phyloP scores from a whole-genome alignment of 2,329 filamentous ascomycete species.

The Microsporum canis region DNA sequence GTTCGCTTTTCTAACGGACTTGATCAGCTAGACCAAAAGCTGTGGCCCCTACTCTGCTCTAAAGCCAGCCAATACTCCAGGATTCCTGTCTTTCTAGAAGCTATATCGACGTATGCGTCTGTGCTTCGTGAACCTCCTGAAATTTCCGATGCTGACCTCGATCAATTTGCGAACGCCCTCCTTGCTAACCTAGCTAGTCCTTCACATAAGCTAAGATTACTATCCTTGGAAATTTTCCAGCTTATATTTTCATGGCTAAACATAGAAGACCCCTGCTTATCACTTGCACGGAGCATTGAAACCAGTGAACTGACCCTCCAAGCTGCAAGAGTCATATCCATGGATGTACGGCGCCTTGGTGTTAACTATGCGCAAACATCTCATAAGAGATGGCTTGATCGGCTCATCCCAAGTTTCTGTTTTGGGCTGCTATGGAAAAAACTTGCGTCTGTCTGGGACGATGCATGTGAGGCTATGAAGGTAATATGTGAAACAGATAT shows the following conservation, averaged over 20 bases:
- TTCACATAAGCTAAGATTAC: slow-evolving; percentile 61
- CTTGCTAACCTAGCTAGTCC: slow-evolving; percentile 63
- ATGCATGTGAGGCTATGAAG: slow-evolving; percentile 63
- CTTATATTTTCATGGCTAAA: slow-evolving; percentile 43
- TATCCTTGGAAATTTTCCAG: slow-evolving; percentile 61
- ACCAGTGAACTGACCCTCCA: slow-evolving; percentile 66
- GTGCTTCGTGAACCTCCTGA: slow-evolving; percentile 19
- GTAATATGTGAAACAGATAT: slow-evolving; percentile 57
- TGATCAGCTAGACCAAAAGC: slow-evolving; percentile 45
- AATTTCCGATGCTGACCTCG: slow-evolving; percentile 45
- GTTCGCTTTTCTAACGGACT: slow-evolving; percentile 52
- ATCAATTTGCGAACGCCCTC: slow-evolving; percentile 53
- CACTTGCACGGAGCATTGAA: slow-evolving; percentile 66
- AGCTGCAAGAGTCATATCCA: slow-evolving; percentile 64
- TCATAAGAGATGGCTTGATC: slow-evolving; percentile 53
- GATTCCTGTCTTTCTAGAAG: slow-evolving; percentile 55
- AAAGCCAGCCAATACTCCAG: slow-evolving; percentile 56
- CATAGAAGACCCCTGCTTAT: slow-evolving; percentile 36
- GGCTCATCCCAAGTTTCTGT: slow-evolving; percentile 67
- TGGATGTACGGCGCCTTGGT: slow-evolving; percentile 72
- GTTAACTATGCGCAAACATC: slow-evolving; percentile 50
- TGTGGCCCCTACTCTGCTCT: slow-evolving; percentile 56
- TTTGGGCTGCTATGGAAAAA: slow-evolving; percentile 84
- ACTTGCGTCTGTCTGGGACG: slow-evolving; percentile 77
- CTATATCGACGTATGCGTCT: slow-evolving; percentile 43